Evolutionary conservation across 345 rosid genomes (phyloP), one percentile per base, ranked within the genome.

Genomic region (Aquilaria sinensis): DNA sequence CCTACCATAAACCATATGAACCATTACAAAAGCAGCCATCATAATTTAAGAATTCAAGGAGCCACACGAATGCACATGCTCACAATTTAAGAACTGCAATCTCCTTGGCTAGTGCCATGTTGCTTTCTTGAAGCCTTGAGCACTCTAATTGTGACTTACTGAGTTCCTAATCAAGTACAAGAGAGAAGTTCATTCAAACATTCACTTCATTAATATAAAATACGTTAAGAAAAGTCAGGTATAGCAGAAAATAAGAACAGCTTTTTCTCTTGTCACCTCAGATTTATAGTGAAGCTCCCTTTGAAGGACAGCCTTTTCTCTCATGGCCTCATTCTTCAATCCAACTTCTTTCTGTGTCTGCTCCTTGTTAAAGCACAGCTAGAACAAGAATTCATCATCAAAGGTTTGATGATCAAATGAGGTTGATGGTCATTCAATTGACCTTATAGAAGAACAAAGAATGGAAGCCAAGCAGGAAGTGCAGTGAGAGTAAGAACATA

Each of bases 21-120:
- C 50, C 43, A 5, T 16, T 56, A 45, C 67, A 62, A 14, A 63
- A 56, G 65, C 46, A 31, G 41, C 9, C 11, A n/a, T 53, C 46
- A 51, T 2, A 6, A 47, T 29, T 45, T 23, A 23, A 33, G 41
- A 56, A 61, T 49, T 12, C 12, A 31, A 53, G n/a, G 2, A 62
- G 50, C 15, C 31, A 65, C 58, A 67, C 1, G 2, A 56, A 47
- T 51, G 52, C 3, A 34, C 23, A 45, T 29, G 71, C 89, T 41
- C 68, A 88, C 99, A 94, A 61, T 80, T 88, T 94, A 50, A 94
- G 84, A 31, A 94, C 75, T 30, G 96, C 93, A 45, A 94, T 88
- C 81, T 94, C 96, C 78, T 94, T 88, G 60, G 96, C 97, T 61
- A 90, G 72, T 15, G 91, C 89, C 84, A 87, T 76, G 60, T 74